Evolutionary conservation across 2,329 filamentous ascomycete species (phyloP).

Genomic region (Pseudonectria buxi): DNA sequence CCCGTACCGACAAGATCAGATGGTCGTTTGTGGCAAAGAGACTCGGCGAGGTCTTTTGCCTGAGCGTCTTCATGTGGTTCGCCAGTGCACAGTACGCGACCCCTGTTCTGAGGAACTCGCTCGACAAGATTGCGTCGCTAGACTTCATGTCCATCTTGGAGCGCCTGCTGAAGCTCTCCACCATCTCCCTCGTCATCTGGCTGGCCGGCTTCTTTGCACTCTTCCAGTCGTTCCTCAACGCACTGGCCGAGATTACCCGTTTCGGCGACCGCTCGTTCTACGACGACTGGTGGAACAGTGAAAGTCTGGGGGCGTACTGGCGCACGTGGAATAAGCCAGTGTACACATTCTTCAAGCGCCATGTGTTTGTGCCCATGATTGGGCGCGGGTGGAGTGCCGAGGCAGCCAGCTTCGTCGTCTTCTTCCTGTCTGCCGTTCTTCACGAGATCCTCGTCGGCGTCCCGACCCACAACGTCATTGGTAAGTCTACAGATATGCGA

Average conservation of each 20-base stretch:
- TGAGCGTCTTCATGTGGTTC: conserved; percentile 92
- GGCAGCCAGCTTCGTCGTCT: conserved; percentile 72
- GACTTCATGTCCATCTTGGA: conserved; percentile 79
- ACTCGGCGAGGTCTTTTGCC: conserved; percentile 65
- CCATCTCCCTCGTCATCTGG: conserved; percentile 94
- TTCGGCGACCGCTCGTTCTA: conserved; percentile 96
- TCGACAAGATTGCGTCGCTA: conserved; percentile 77
- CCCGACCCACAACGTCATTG: conserved; percentile 88
- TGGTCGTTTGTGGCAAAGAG: conserved; percentile 87
- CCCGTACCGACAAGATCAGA: conserved; percentile 70
- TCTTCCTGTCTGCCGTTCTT: conserved; percentile 78
- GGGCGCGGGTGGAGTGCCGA: conserved; percentile 71
- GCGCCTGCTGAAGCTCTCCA: conserved; percentile 87
- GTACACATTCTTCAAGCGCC: conserved; percentile 91
- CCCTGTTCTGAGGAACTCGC: conserved; percentile 80
- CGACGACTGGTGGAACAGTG: conserved; percentile 96
- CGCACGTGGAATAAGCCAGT: conserved; percentile 97
- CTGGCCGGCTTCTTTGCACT: conserved; percentile 94
- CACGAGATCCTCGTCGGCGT: conserved; percentile 92
- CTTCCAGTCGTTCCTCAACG: conserved; percentile 90
- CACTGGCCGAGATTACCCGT: conserved; percentile 77
- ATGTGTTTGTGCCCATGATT: conserved; percentile 83
- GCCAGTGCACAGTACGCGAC: conserved; percentile 90
- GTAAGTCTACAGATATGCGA: conserved; percentile 39
- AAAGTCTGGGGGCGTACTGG: conserved; percentile 84